A percentile compares a stretch with the other conserved stretches of the same genome.
Conservation (phyloP, 2,329 filamentous ascomycete species). For the Colletotrichum filicis region DNA sequence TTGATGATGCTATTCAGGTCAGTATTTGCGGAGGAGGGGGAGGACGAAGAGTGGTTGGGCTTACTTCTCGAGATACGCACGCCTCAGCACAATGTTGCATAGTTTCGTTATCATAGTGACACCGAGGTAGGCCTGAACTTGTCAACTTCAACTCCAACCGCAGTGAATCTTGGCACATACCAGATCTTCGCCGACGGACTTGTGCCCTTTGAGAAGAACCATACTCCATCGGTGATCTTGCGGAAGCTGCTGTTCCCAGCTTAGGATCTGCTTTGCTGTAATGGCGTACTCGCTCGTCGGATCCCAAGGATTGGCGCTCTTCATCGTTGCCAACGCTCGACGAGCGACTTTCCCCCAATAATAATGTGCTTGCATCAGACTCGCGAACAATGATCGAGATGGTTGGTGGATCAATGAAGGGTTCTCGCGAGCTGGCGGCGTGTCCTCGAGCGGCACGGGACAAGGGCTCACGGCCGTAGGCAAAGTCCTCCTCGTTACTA, state of each 20-base stretch:
- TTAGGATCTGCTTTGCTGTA: slow-evolving; percentile 53
- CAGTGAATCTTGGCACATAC: slow-evolving; percentile 44
- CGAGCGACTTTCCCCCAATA: slow-evolving; percentile 65
- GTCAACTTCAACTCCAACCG: slow-evolving; percentile 17
- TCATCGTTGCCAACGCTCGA: slow-evolving; percentile 57
- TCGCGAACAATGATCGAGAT: slow-evolving; percentile 64
- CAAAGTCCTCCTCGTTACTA: slow-evolving; percentile 63
- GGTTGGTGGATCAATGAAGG: slow-evolving; percentile 54
- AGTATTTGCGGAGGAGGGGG: neutral
- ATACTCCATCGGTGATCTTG: slow-evolving; percentile 59
- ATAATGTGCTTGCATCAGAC: slow-evolving; percentile 64
- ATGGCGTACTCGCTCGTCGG: slow-evolving; percentile 58
- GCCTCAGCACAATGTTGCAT: slow-evolving; percentile 66
- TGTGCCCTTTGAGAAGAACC: slow-evolving; percentile 55
- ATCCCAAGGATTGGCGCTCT: slow-evolving; percentile 58
- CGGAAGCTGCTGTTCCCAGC: slow-evolving; percentile 62
- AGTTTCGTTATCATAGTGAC: slow-evolving; percentile 66
- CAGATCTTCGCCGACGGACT: slow-evolving; percentile 60
- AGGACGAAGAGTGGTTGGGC: slow-evolving; percentile 26
- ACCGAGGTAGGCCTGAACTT: slow-evolving; percentile 60
- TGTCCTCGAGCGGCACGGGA: slow-evolving; percentile 65
- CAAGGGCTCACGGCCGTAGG: slow-evolving; percentile 56
- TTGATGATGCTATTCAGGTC: slow-evolving; percentile 54
- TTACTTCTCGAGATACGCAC: slow-evolving; percentile 64
- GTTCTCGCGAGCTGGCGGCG: slow-evolving; percentile 59